Evolutionary conservation across 2,329 filamentous ascomycete genomes (phyloP).

Genomic region (Incumbomyces lentus): DNA sequence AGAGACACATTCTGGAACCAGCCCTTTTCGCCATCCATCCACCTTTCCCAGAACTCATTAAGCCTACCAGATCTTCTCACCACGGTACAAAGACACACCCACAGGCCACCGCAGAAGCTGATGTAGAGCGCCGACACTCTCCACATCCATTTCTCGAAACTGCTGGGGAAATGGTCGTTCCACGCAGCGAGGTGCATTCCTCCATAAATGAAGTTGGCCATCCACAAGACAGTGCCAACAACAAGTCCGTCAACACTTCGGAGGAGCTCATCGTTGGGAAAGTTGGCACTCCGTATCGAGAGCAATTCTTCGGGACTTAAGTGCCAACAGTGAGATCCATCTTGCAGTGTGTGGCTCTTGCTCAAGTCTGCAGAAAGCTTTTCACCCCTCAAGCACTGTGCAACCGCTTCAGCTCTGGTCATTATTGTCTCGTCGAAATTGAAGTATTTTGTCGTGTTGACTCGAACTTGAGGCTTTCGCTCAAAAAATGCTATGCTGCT

Average conservation of each 20-base stretch:
- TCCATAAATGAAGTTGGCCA: neutral
- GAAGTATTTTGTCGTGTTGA: neutral
- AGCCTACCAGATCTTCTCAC: neutral
- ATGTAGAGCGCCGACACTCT: neutral
- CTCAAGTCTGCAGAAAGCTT: neutral
- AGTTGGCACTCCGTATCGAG: neutral
- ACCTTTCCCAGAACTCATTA: constrained; percentile 15
- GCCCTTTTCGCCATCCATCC: constrained; percentile 12
- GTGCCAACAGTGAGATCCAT: neutral
- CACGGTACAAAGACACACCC: neutral
- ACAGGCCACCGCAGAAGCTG: constrained; percentile 1
- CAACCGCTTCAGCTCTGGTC: neutral
- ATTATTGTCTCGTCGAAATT: neutral
- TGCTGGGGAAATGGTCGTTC: neutral
- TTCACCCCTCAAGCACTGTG: neutral
- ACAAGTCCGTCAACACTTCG: neutral
- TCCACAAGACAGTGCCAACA: neutral
- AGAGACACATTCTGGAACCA: constrained; percentile 10
- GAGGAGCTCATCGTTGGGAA: neutral
- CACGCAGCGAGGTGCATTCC: neutral
- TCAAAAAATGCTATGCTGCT: neutral
- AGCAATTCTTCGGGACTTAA: neutral
- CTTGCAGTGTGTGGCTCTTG: neutral
- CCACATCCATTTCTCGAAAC: neutral
- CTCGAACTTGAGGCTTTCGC: neutral